phyloP scores from a whole-genome alignment of 2,329 filamentous ascomycete species.

The Aspergillus viridinutans region DNA sequence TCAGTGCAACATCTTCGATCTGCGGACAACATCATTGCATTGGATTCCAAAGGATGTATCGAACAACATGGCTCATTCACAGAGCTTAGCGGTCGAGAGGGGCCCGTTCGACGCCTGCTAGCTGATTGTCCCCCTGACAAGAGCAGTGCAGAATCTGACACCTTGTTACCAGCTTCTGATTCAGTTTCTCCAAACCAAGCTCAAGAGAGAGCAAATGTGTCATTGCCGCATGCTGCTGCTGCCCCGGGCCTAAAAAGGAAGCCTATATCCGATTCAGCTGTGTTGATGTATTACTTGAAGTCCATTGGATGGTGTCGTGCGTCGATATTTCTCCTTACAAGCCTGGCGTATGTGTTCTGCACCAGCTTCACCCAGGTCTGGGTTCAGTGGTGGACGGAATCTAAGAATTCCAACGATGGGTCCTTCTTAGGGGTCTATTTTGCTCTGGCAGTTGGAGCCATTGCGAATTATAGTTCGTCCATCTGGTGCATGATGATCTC shows the following conservation, averaged over 20 bases:
- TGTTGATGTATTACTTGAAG: neutral
- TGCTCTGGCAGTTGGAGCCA: neutral
- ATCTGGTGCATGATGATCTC: slow-evolving; percentile 2
- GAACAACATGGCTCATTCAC: slow-evolving; percentile 25
- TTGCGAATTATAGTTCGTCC: neutral
- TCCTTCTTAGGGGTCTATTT: neutral
- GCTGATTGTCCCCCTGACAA: neutral
- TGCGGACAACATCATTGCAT: slow-evolving; percentile 1
- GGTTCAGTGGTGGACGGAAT: slow-evolving; percentile 34
- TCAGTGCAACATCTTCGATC: slow-evolving; percentile 1
- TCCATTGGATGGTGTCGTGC: neutral
- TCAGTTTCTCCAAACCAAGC: neutral
- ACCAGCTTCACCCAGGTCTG: slow-evolving; percentile 37
- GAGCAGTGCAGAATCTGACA: neutral
- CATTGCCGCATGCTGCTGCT: neutral
- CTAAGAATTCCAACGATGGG: neutral
- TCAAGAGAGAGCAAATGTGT: neutral
- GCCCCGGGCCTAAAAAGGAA: neutral
- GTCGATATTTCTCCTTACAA: neutral
- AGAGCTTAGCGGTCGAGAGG: neutral
- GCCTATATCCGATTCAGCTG: neutral
- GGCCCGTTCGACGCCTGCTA: neutral
- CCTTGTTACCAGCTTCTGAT: neutral
- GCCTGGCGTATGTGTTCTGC: neutral
- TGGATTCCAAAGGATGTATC: neutral